phyloP scores from a whole-genome alignment of 2,329 filamentous ascomycete genomes.

The Fusarium albidum region DNA sequence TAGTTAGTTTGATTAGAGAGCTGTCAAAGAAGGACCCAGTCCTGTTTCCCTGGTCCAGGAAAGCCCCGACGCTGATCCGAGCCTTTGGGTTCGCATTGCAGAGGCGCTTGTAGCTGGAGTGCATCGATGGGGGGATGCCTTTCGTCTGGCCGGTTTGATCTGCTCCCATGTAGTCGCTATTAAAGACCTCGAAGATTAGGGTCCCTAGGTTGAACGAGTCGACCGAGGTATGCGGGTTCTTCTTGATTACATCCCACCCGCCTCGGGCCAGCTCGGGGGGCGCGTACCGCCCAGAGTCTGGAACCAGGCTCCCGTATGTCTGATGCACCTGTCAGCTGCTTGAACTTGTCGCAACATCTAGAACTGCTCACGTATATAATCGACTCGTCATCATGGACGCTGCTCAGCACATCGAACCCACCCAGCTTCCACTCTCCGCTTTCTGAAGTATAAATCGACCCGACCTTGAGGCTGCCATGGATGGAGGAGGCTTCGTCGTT shows the following conservation, averaged over 20 bases:
- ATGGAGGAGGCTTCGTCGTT: slow-evolving; percentile 93
- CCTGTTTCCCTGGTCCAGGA: slow-evolving; percentile 87
- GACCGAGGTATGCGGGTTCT: slow-evolving; percentile 79
- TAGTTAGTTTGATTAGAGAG: slow-evolving; percentile 87
- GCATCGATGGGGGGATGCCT: slow-evolving; percentile 86
- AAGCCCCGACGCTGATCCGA: slow-evolving; percentile 82
- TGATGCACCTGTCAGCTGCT: slow-evolving; percentile 46
- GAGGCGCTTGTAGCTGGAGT: slow-evolving; percentile 88
- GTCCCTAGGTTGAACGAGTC: slow-evolving; percentile 90
- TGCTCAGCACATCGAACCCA: slow-evolving; percentile 93
- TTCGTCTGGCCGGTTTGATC: slow-evolving; percentile 89
- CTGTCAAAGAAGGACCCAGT: slow-evolving; percentile 91
- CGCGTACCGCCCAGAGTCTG: slow-evolving; percentile 84
- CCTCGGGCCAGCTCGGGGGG: slow-evolving; percentile 85
- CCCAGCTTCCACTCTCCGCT: slow-evolving; percentile 98
- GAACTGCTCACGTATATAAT: slow-evolving; percentile 75
- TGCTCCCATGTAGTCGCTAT: slow-evolving; percentile 77
- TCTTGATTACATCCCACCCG: slow-evolving; percentile 93
- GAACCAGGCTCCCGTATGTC: slow-evolving; percentile 87
- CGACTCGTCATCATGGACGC: slow-evolving; percentile 94
- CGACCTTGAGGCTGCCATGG: slow-evolving; percentile 84
- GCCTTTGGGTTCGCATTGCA: slow-evolving; percentile 90
- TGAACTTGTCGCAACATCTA: not conserved
- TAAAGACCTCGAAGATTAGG: slow-evolving; percentile 90
- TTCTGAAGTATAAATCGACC: slow-evolving; percentile 91